Percentiles rank a stretch among this genome's conserved stretches.
These are phyloP conservation scores for Moricandia arvensis DNA, from an alignment of 345 rosid species.

Conservation along the genomic window DNA sequence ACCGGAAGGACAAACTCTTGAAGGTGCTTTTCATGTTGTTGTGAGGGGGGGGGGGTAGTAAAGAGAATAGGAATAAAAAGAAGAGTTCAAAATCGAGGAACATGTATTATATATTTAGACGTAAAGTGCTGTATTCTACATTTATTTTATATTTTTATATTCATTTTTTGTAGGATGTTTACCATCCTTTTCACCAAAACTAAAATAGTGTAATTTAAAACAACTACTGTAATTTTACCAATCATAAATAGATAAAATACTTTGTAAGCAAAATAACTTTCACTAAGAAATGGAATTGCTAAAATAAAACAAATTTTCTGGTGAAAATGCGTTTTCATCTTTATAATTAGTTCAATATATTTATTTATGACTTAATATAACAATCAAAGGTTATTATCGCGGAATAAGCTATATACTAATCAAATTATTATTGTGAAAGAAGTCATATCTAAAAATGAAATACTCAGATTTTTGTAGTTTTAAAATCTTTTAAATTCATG, in stretches of 20 bases:
- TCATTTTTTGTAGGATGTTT: background rate
- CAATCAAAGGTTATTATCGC: too few relatives aligned
- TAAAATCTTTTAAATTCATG: too few relatives aligned
- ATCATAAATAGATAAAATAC: background rate
- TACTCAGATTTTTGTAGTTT: too few relatives aligned
- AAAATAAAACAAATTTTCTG: background rate
- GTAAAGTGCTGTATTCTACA: background rate
- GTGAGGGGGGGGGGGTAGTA: constrained; percentile 36
- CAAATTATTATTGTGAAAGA: background rate
- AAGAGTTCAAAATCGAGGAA: background rate
- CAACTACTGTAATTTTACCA: background rate
- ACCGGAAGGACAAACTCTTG: constrained; percentile 17
- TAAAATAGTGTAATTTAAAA: background rate
- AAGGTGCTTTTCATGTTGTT: constrained; percentile 56
- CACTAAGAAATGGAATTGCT: background rate
- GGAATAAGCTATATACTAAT: too few relatives aligned
- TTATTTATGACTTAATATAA: too few relatives aligned
- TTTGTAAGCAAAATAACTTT: too few relatives aligned
- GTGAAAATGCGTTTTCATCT: background rate
- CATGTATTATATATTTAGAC: background rate
- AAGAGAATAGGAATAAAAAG: constrained; percentile 36
- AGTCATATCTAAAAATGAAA: background rate
- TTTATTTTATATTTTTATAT: background rate
- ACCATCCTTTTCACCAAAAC: background rate
- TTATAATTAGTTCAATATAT: background rate